Evolutionary conservation across 176 grass and related monocot genomes (phyloP).

Genomic region (Themeda triandra): DNA sequence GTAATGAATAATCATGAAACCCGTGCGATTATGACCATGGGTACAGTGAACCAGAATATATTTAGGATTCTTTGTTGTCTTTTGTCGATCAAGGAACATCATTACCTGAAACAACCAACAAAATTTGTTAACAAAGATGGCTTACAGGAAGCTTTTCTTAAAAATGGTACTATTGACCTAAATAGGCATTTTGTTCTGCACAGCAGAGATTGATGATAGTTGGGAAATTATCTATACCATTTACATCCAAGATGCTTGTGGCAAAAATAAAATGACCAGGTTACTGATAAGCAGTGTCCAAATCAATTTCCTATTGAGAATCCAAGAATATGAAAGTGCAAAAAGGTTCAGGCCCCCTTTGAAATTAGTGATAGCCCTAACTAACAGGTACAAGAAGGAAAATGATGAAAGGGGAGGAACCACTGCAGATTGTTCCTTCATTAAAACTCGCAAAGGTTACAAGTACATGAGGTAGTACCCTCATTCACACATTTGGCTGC

Average conservation of each 20-base stretch:
- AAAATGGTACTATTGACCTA: background rate
- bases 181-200: background rate
- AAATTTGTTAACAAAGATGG: constrained; percentile 5
- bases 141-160: background rate
- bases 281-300: constrained; percentile 14
- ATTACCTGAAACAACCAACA: constrained; percentile 56
- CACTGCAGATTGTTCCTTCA: background rate
- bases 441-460: background rate
- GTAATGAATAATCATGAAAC: constrained; percentile 99
- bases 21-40: constrained; percentile 99
- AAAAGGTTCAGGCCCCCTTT: background rate
- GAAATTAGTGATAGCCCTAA: background rate
- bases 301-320: background rate
- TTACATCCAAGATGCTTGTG: background rate
- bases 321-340: background rate
- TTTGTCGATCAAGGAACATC: constrained; percentile 79
- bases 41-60: constrained; percentile 98
- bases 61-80: constrained; percentile 64
- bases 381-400: background rate
- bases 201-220: background rate
- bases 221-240: background rate
- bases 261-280: background rate
- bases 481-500: background rate
- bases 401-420: background rate
- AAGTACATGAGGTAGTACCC: background rate